Percentiles rank a stretch among this genome's conserved stretches.
Evolutionary conservation across 768 basidiomycete species (phyloP).

Genomic region (Lyophyllum semitale): DNA sequence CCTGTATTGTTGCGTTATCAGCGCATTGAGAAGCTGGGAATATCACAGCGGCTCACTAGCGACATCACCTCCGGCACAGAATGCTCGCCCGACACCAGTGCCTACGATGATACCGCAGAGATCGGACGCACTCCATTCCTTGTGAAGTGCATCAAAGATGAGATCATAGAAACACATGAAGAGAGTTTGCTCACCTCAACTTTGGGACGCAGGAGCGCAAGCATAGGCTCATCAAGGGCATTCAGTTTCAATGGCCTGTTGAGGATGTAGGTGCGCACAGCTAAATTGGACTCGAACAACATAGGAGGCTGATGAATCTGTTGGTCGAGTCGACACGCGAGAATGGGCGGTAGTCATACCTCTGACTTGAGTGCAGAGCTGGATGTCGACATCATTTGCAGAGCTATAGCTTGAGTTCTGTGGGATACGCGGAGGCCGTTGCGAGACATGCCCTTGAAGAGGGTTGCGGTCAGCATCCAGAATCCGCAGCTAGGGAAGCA

Average conservation of each 20-base stretch:
- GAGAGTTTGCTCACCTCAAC: slow-evolving; percentile 59
- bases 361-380: slow-evolving; percentile 28
- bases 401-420: slow-evolving; percentile 46
- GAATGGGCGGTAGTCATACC: slow-evolving; percentile 30
- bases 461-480: slow-evolving; percentile 19
- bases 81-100: slow-evolving; percentile 71
- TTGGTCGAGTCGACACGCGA: slow-evolving; percentile 18
- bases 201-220: slow-evolving; percentile 66
- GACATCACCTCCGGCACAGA: slow-evolving; percentile 96
- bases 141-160: slow-evolving; percentile 11
- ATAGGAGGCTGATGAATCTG: slow-evolving; percentile 46
- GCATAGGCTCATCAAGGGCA: slow-evolving; percentile 80
- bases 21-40: slow-evolving; percentile 1
- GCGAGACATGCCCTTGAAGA: slow-evolving; percentile 45
- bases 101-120: slow-evolving; percentile 75
- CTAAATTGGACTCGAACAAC: slow-evolving; percentile 66
- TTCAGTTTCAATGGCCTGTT: slow-evolving; percentile 84
- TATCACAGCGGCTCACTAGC: slow-evolving; percentile 55
- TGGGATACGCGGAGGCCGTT: slow-evolving; percentile 34
- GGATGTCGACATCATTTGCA: slow-evolving; percentile 49
- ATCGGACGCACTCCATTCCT: slow-evolving; percentile 79
- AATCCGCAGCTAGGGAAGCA: slow-evolving; percentile 7
- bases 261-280: slow-evolving; percentile 69
- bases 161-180: not conserved
- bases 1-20: slow-evolving; percentile 34